Base-by-base conservation (phyloP, 2,329 filamentous ascomycete species). In the Claviceps paspali region DNA sequence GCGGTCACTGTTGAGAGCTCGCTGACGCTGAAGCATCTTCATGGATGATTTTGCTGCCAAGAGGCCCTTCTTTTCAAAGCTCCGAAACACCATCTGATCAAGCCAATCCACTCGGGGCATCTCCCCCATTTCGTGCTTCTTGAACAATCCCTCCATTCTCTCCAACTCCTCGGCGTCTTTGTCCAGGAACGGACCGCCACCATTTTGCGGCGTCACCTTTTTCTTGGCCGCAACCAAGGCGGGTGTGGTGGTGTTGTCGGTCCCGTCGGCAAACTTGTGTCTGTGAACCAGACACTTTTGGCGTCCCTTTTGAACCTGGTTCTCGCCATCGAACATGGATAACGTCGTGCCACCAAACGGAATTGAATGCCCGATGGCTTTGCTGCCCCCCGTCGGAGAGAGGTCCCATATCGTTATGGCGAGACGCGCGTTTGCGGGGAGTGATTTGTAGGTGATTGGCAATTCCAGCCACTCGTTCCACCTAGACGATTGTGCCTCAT, bases 71-170 rank as follows among this genome's bases (percentile, higher is more conserved):
- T 82, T 91, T 61, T 94, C 88, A 41, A 93, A 79, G 36, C 81
- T 81, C 29, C 88, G 78, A 54, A 93, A 98, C 3, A 95, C 87
- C 48, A 96, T 70, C 51, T 91, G 83, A 55, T 98, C 91, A 30
- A 98, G 71, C 92, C 91, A 98, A 49, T 92, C 84, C 33, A 94
- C 82, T 12, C 86, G 76, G 1, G 84, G 78, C 19, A 98, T 88
- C 54, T 98, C 91, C 14, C 86, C 87, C 81, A 95, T 92, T 54
- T 98, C 92, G 52, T 96, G 91, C 59, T 94, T 93, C 61, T 98
- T 98, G 54, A 98, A 82, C 17, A 96, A 59, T 38, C 76, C 79
- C 52, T 96, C 87, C 47, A 98, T 71, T 14, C 91, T 71, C 49
- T 95, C 86, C 43, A 95, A 70, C 57, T 98, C 91, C 37, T 84